A percentile compares a stretch with the other conserved stretches of the same genome.
Evolutionary conservation across 345 rosid species (phyloP).

Genomic region (Lepidium aucheri): DNA sequence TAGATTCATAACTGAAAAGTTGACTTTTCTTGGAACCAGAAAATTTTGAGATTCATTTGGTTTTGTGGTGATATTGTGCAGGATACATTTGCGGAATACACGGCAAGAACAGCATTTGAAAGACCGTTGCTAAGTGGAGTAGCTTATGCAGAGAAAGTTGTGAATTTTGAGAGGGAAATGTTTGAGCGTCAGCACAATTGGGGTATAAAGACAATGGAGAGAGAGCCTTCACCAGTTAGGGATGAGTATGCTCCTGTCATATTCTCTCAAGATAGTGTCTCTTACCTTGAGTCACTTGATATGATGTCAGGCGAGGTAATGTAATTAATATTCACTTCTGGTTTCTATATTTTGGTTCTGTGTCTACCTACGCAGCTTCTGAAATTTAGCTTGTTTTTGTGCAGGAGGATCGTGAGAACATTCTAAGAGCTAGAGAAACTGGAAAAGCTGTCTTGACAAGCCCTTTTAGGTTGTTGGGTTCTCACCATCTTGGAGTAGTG

Average conservation of each 20-base stretch:
- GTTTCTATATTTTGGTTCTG: background rate
- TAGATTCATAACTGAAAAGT: slow-evolving; percentile 2
- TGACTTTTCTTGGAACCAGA: background rate
- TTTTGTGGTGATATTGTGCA: too few species aligned
- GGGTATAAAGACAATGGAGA: slow-evolving; percentile 89
- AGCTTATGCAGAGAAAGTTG: slow-evolving; percentile 80
- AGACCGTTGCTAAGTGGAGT: slow-evolving; percentile 93
- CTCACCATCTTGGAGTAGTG: slow-evolving; percentile 98
- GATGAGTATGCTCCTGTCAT: slow-evolving; percentile 98
- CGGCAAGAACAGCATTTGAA: slow-evolving; percentile 93
- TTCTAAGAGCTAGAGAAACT: slow-evolving; percentile 75
- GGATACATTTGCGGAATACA: slow-evolving; percentile 96
- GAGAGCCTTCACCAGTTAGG: slow-evolving; percentile 71
- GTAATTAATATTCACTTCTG: background rate
- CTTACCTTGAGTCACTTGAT: slow-evolving; percentile 85
- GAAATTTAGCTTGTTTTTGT: background rate
- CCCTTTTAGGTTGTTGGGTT: slow-evolving; percentile 79
- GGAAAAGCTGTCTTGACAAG: slow-evolving; percentile 95
- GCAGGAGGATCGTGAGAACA: slow-evolving; percentile 95
- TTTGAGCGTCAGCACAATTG: slow-evolving; percentile 82
- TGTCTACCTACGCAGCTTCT: background rate
- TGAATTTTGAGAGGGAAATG: slow-evolving; percentile 53
- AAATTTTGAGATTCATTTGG: background rate
- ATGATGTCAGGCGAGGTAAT: slow-evolving; percentile 99
- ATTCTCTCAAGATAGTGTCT: slow-evolving; percentile 85